Evolutionary conservation across 2,329 filamentous ascomycete species (phyloP), one percentile per base, ranked within the genome.

Genomic region (Hypomyces perniciosus): DNA sequence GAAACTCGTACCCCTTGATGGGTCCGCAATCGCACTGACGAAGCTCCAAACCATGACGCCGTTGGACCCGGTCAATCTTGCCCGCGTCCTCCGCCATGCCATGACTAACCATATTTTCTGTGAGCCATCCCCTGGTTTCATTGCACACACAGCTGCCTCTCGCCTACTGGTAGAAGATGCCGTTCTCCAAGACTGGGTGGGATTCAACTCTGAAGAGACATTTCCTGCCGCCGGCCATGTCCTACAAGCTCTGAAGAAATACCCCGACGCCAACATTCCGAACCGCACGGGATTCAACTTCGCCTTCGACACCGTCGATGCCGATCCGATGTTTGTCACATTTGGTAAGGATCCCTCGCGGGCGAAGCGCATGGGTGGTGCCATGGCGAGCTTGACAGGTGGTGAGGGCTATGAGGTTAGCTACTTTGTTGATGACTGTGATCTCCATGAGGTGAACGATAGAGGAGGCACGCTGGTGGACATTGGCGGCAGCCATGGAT

Each of bases 61-160:
- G 0, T 61, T 80, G 26, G 73, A 77, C 56, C 65, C 72, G 29
- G 68, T 74, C 54, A 79, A 79, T 57, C 66, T 80, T 13, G 70
- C 72, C 9, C 74, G 77, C 42, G 65, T 78, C 6, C 62, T 80
- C 29, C 76, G 80, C 6, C 74, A 81, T 61, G 78, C 75, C 37
- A 82, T 83, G 72, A 81, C 78, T 9, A 78, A 75, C 56, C 67
- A 70, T 8, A 71, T 84, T 51, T 82, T 84, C 63, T 60, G 66
- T 40, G 80, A 84, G 56, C 72, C 75, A 1, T 61, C 62, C 5
- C 73, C 76, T 0, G 74, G 75, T 1, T 54, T 71, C 2, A 73
- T 84, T 53, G 74, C 73, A 7, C 81, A 84, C 60, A 81, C 77
- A 2, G 74, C 77, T 1, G 71, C 73, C 1, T 83, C 79, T 1